A percentile compares a stretch with the other conserved stretches of the same genome.
Evolutionary conservation across 148 eudicot species (phyloP).

Genomic region (Fagopyrum homotropicum): DNA sequence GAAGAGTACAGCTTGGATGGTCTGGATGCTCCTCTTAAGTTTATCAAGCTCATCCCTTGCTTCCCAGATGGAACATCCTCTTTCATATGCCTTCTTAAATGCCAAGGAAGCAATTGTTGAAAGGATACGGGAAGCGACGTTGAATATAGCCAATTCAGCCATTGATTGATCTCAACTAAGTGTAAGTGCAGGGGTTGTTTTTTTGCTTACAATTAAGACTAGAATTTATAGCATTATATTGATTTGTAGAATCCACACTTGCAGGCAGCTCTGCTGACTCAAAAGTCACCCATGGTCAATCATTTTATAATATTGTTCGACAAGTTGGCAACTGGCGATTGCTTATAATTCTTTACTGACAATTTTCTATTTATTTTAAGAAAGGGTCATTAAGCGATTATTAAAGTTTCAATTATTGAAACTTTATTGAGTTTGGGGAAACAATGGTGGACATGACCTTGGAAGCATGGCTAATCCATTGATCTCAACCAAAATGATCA

Average conservation of each 20-base stretch:
- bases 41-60: conserved; percentile 13
- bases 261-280: too few relatives aligned
- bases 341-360: too few relatives aligned
- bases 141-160: neutral
- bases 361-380: too few relatives aligned
- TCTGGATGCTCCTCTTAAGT: conserved; percentile 16
- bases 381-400: too few relatives aligned
- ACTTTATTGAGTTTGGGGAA: too few relatives aligned
- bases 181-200: neutral
- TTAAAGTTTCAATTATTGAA: too few relatives aligned
- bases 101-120: neutral
- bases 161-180: neutral
- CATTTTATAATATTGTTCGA: too few relatives aligned
- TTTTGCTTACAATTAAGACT: neutral
- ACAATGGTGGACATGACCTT: too few relatives aligned
- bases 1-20: conserved; percentile 19
- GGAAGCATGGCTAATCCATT: too few relatives aligned
- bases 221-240: neutral
- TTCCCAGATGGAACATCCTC: conserved; percentile 6
- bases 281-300: too few relatives aligned
- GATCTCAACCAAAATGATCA: too few relatives aligned
- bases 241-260: neutral
- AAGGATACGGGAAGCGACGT: neutral
- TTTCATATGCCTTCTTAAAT: neutral
- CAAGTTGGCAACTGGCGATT: too few relatives aligned